Percentiles rank a stretch among this genome's conserved stretches.
Conservation (phyloP, 176 grass and related monocot species). For the Carex kokanica region DNA sequence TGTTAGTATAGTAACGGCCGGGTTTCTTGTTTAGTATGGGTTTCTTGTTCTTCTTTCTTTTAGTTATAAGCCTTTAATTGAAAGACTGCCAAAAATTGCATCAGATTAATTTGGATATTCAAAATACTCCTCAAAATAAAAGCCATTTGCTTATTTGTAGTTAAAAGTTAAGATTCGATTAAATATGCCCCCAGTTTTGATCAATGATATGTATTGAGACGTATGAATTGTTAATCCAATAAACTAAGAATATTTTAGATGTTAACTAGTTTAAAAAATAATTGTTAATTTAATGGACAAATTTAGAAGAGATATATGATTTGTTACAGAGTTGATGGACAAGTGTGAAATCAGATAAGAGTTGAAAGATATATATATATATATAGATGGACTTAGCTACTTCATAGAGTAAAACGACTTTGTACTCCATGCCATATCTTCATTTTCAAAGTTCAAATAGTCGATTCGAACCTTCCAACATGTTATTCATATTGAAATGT, state of each 20-base stretch:
- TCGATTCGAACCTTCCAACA: too few relatives aligned
- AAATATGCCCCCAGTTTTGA: not conserved
- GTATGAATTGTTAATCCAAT: not conserved
- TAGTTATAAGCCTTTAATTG: not conserved
- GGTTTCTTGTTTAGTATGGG: not conserved
- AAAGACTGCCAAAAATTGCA: not conserved
- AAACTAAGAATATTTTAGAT: not conserved
- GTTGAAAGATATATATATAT: too few relatives aligned
- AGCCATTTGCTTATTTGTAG: not conserved
- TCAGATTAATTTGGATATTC: not conserved
- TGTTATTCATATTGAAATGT: too few relatives aligned
- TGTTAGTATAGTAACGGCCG: constrained; percentile 30
- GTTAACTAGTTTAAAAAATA: too few relatives aligned
- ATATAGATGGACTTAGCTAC: too few relatives aligned
- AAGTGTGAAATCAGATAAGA: too few relatives aligned
- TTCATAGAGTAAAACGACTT: too few relatives aligned
- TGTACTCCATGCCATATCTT: too few relatives aligned
- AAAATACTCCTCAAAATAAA: not conserved
- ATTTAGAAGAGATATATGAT: too few relatives aligned
- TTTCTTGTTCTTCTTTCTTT: not conserved
- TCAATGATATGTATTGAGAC: not conserved
- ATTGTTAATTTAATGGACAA: too few relatives aligned
- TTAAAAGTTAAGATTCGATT: not conserved
- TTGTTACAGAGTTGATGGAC: too few relatives aligned
- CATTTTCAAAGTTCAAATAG: too few relatives aligned